These are phyloP conservation scores for Lanmaoa rubissima DNA, from an alignment of 768 basidiomycete genomes.

Conservation along the genomic window DNA sequence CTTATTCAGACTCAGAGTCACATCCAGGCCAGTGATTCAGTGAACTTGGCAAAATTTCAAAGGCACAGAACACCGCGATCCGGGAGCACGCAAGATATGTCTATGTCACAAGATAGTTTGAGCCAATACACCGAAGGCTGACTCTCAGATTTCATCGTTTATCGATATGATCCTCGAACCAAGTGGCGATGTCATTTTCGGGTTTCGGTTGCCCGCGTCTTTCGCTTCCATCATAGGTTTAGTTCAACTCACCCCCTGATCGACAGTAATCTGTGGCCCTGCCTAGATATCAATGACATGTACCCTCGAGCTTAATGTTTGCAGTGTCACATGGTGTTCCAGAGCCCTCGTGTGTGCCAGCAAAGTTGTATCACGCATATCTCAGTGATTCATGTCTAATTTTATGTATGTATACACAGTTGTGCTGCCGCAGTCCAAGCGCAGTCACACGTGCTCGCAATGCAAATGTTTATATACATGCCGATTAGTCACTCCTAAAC, in stretches of 20 bases:
- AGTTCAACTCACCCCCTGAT: not conserved
- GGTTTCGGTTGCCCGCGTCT: not conserved
- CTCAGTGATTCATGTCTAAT: not conserved
- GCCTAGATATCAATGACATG: not conserved
- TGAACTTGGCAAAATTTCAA: not conserved
- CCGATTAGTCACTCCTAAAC: not conserved
- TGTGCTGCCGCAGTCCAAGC: too few species aligned
- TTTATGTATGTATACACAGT: too few species aligned
- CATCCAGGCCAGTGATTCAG: not conserved
- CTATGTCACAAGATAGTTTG: not conserved
- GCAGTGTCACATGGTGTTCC: not conserved
- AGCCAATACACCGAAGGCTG: not conserved
- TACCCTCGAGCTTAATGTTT: not conserved
- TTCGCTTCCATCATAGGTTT: not conserved
- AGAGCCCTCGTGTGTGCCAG: not conserved
- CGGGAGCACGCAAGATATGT: not conserved
- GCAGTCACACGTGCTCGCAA: too few species aligned
- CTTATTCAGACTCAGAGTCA: too few species aligned
- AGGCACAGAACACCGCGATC: too few species aligned
- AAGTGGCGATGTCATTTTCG: not conserved
- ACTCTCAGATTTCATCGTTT: not conserved
- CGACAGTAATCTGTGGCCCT: not conserved
- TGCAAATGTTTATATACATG: not conserved
- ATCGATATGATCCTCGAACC: not conserved
- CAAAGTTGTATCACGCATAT: not conserved